phyloP scores from a whole-genome alignment of 306 rosid species.

The Senna siamea region DNA sequence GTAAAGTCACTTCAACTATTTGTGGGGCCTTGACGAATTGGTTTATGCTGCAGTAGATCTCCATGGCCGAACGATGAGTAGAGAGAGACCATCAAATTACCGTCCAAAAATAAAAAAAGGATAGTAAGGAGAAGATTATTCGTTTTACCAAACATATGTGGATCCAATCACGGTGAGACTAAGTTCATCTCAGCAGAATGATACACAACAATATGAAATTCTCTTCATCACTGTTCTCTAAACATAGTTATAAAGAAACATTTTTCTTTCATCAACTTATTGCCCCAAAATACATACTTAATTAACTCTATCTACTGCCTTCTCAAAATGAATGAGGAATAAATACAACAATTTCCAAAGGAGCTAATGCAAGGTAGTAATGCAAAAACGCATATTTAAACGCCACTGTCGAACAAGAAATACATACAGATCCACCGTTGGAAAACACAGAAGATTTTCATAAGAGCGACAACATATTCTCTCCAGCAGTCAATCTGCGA shows the following conservation, averaged over 20 bases:
- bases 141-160: no score
- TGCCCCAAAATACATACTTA: conserved; percentile 37
- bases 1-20: no score
- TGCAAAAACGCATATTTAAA: conserved; percentile 36
- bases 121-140: no score
- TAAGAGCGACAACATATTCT: conserved; percentile 42
- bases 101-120: no score
- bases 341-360: conserved; percentile 41
- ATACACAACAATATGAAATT: neutral
- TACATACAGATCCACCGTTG: conserved; percentile 50
- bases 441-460: conserved; percentile 45
- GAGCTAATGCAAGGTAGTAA: conserved; percentile 37
- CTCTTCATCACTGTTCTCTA: neutral
- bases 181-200: no score
- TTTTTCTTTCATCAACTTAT: conserved; percentile 39
- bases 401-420: conserved; percentile 48
- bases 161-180: no score
- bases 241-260: neutral
- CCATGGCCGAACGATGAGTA: no score
- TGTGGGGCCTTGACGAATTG: no score
- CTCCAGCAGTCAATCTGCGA: conserved; percentile 40
- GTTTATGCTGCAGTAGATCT: no score
- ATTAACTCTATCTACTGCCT: conserved; percentile 26
- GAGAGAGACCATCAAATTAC: no score
- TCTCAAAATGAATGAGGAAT: conserved; percentile 47